Conservation (phyloP, 768 basidiomycete species). For the Tylopilus felleus region DNA sequence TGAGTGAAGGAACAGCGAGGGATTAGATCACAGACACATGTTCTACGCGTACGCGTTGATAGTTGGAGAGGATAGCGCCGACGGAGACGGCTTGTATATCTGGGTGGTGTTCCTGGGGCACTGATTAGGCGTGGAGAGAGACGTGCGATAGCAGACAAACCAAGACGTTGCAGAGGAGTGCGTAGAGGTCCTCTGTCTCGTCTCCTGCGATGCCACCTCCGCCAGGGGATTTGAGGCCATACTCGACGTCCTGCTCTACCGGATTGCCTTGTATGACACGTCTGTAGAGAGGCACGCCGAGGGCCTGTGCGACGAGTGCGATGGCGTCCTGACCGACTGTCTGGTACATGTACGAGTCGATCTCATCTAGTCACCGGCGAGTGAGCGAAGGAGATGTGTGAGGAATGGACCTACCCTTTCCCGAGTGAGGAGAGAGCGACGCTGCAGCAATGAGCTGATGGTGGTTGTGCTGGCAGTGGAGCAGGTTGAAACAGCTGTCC, state of each 20-base stretch:
- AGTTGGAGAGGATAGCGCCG: slow-evolving; percentile 96
- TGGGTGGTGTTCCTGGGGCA: slow-evolving; percentile 63
- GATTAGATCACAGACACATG: slow-evolving; percentile 68
- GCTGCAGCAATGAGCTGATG: slow-evolving; percentile 88
- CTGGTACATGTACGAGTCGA: slow-evolving; percentile 98
- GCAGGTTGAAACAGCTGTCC: slow-evolving; percentile 93
- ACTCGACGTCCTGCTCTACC: slow-evolving; percentile 78
- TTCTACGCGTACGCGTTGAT: slow-evolving; percentile 94
- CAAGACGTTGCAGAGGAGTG: slow-evolving; percentile 70
- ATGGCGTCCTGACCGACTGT: slow-evolving; percentile 98
- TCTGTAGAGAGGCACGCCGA: slow-evolving; percentile 84
- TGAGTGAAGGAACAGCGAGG: not conserved
- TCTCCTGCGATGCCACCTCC: slow-evolving; percentile 67
- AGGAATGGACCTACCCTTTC: slow-evolving; percentile 60
- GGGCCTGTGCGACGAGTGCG: slow-evolving; percentile 76
- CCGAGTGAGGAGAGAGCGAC: slow-evolving; percentile 77
- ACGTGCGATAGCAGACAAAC: slow-evolving; percentile 39
- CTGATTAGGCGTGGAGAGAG: not conserved
- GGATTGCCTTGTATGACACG: slow-evolving; percentile 78
- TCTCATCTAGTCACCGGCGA: slow-evolving; percentile 67
- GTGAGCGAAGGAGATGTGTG: slow-evolving; percentile 2
- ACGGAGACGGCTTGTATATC: slow-evolving; percentile 86
- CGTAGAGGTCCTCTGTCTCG: slow-evolving; percentile 92
- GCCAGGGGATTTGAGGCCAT: slow-evolving; percentile 63
- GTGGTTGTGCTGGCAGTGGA: slow-evolving; percentile 83